Evolutionary conservation across 2,329 filamentous ascomycete species (phyloP).

Genomic region (Paecilomyces sp.): DNA sequence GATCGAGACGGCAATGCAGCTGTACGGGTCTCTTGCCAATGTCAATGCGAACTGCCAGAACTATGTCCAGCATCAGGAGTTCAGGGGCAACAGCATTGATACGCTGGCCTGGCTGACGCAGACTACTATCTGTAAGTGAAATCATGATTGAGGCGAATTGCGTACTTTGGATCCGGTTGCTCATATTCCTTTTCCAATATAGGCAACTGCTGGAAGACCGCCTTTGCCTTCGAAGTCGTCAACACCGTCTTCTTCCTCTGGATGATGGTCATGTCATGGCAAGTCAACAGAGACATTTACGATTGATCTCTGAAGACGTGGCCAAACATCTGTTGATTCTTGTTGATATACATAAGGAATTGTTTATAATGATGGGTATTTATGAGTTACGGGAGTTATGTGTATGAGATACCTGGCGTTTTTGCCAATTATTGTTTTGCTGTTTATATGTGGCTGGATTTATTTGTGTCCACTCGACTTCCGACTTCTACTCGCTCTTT

Average conservation of each 20-base stretch:
- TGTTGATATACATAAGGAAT: neutral
- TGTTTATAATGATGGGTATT: neutral
- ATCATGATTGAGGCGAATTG: conserved; percentile 3
- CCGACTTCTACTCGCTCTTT: too few relatives aligned
- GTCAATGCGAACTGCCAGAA: conserved; percentile 54
- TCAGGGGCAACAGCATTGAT: conserved; percentile 43
- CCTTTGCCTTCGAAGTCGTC: conserved; percentile 58
- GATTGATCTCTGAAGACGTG: conserved; percentile 3
- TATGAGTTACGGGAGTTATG: neutral
- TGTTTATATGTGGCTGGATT: neutral
- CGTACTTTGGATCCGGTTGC: neutral
- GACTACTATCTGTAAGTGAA: conserved; percentile 50
- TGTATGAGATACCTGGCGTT: neutral
- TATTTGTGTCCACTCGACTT: neutral
- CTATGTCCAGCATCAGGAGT: conserved; percentile 44
- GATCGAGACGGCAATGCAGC: conserved; percentile 56
- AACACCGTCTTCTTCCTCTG: conserved; percentile 58
- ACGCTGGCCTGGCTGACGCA: conserved; percentile 58
- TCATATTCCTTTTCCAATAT: neutral
- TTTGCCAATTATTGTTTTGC: neutral
- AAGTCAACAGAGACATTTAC: conserved; percentile 39
- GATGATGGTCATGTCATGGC: conserved; percentile 58
- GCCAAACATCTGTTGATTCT: too few relatives aligned
- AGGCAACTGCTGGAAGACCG: conserved; percentile 57
- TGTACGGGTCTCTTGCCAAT: conserved; percentile 50